Evolutionary conservation across 2,329 filamentous ascomycete species (phyloP), one percentile per base, ranked within the genome.

Genomic region (Aspergillus sp.): DNA sequence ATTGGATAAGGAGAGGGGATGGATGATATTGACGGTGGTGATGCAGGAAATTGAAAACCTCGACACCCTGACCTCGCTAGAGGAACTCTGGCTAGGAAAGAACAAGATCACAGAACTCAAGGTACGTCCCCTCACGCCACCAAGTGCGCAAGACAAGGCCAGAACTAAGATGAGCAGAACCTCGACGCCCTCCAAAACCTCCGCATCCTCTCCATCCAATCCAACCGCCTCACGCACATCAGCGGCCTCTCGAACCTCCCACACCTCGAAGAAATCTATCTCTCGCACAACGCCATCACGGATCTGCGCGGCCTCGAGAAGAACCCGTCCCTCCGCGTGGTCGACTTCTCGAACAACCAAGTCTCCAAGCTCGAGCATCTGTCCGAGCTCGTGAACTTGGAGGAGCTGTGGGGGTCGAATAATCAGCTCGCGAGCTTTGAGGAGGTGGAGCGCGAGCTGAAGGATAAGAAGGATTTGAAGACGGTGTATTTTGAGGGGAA

Each of bases 401-500:
- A 96, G 73, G 95, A 99, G 75, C 77, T 99, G 29, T 99, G 95
- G 95, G 95, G 92, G 16, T 95, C 91, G 67, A 92, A 93, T 76
- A 98, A 96, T 76, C 82, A 90, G 67, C 76, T 99, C 26, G 79
- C 79, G 20, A 91, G 91, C 72, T 96, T 98, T 69, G 81, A 82
- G 49, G 93, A 98, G 70, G 85, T 98, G 3, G 79, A 97, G 78
- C 84, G 83, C 57, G 85, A 90, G 67, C 77, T 99, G 64, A 83
- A 79, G 55, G 90, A 95, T 71, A 97, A 96, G 80, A 81, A 90
- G 71, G 80, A 88, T 42, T 77, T 98, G 67, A 87, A 88, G 61
- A 97, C 95, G 1, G 94, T 99, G 11, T 99, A 99, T 74, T 96
- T 99, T 65, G 95, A 99, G 73, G 93, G 92, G 1, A 97, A 96